A percentile compares a stretch with the other conserved stretches of the same genome.
phyloP scores from a whole-genome alignment of 148 eudicot species.

The Euryodendron excelsum region DNA sequence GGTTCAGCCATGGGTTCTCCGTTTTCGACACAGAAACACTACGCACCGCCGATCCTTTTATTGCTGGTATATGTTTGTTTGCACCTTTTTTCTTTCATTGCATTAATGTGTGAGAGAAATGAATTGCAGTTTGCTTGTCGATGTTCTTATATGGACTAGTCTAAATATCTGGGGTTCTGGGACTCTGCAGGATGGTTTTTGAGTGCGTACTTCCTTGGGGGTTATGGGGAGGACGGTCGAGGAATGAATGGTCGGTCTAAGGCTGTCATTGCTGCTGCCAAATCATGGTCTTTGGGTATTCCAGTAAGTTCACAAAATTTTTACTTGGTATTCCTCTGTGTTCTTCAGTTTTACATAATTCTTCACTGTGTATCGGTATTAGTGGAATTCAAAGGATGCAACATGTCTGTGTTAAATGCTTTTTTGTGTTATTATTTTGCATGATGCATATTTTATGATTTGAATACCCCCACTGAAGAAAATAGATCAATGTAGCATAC shows the following conservation, averaged over 20 bases:
- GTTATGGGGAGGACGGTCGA: slow-evolving; percentile 77
- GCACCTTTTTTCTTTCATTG: neutral
- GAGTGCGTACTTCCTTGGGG: slow-evolving; percentile 93
- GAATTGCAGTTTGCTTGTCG: neutral
- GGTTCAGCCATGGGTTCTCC: slow-evolving; percentile 89
- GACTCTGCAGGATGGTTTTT: slow-evolving; percentile 75
- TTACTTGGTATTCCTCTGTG: neutral
- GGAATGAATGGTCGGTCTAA: slow-evolving; percentile 74
- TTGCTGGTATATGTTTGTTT: slow-evolving; percentile 59
- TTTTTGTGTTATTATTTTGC: neutral
- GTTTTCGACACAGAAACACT: slow-evolving; percentile 78
- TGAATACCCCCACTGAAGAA: no score
- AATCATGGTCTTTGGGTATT: slow-evolving; percentile 86
- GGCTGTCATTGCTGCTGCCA: slow-evolving; percentile 77
- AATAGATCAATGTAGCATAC: neutral
- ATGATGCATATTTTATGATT: neutral
- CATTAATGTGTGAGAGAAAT: neutral
- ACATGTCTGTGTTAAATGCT: neutral
- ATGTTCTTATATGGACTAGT: neutral
- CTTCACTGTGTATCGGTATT: neutral
- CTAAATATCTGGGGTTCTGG: neutral
- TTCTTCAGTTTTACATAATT: neutral
- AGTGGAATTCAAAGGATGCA: neutral
- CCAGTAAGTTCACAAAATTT: slow-evolving; percentile 46
- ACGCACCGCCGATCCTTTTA: slow-evolving; percentile 87